Evolutionary conservation across 768 basidiomycete genomes (phyloP).

Genomic region (Suillus subluteus): DNA sequence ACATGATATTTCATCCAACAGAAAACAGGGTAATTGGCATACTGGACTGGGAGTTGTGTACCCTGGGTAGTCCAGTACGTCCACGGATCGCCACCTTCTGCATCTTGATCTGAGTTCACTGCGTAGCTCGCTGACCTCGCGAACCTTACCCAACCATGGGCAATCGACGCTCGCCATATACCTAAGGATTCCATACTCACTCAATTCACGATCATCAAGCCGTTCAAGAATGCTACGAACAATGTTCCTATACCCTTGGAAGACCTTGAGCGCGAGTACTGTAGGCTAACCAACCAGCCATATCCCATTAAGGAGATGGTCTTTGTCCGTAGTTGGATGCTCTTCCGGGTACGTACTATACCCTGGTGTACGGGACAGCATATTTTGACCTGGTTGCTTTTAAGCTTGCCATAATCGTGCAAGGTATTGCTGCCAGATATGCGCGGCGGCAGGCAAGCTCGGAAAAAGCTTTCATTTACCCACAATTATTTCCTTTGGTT

Average conservation of each 20-base stretch:
- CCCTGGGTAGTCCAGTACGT: conserved; percentile 86
- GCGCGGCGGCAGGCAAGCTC: conserved; percentile 90
- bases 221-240: conserved; percentile 64
- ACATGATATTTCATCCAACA: conserved; percentile 91
- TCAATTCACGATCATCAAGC: conserved; percentile 40
- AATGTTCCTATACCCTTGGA: conserved; percentile 67
- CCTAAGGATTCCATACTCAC: conserved; percentile 27
- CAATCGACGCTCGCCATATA: conserved; percentile 49
- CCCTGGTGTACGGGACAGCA: neutral
- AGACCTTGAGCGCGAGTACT: conserved; percentile 83
- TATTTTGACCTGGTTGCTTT: conserved; percentile 12
- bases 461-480: conserved; percentile 61
- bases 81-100: neutral
- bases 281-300: conserved; percentile 59
- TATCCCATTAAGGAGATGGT: conserved; percentile 81
- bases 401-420: conserved; percentile 78
- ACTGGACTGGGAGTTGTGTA: conserved; percentile 97
- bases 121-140: conserved; percentile 82
- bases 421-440: conserved; percentile 88
- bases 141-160: conserved; percentile 89
- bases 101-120: neutral
- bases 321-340: conserved; percentile 86
- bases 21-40: conserved; percentile 94
- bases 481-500: conserved; percentile 55
- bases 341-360: conserved; percentile 63